Evolutionary conservation across 768 basidiomycete species (phyloP), one percentile per base, ranked within the genome.

Genomic region (Pleurotus giganteus): DNA sequence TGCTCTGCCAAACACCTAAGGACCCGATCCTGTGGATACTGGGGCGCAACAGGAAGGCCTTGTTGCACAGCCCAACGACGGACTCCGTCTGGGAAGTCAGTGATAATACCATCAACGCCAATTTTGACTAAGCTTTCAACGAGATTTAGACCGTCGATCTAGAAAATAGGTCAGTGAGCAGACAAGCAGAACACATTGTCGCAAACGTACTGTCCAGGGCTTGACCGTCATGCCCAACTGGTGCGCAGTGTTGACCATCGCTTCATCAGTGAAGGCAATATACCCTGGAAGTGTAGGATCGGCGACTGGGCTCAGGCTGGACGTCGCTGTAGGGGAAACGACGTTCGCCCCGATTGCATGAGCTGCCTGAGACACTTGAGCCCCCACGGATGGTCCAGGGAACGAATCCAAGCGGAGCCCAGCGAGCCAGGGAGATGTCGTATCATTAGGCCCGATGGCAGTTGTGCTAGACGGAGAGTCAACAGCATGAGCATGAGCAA

Each of bases 181-280:
- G 32, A 15, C 13, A 1, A 6, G 8, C 4, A 29, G 17, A 28
- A 37, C 8, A 6, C 51, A 73, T n/a, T n/a, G n/a, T n/a, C n/a
- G n/a, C n/a, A n/a, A n/a, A n/a, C 81, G 59, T 57, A 88, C 87
- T 27, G 89, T 91, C 83, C 85, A 92, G 4, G 89, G 87, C 57
- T 84, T 83, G 42, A 92, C 84, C 9, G 65, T 57, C 64, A 91
- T 63, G 2, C 83, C 84, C 27, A 87, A 74, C 31, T 74, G 57
- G 63, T 91, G 90, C 0, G 89, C 83, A 47, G 77, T 73, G 41
- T 77, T 72, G 24, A 92, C 76, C 89, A 92, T 89, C 19, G 74
- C 78, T 65, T 76, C 70, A 2, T 86, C 89, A 1, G 82, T 82
- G 61, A 91, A 89, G 2, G 80, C 67, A 46, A 76, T 66, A 57